Percentiles rank a stretch among this genome's conserved stretches.
Conservation (phyloP, 1,284 basidiomycete species). For the Termitomyces sp. region DNA sequence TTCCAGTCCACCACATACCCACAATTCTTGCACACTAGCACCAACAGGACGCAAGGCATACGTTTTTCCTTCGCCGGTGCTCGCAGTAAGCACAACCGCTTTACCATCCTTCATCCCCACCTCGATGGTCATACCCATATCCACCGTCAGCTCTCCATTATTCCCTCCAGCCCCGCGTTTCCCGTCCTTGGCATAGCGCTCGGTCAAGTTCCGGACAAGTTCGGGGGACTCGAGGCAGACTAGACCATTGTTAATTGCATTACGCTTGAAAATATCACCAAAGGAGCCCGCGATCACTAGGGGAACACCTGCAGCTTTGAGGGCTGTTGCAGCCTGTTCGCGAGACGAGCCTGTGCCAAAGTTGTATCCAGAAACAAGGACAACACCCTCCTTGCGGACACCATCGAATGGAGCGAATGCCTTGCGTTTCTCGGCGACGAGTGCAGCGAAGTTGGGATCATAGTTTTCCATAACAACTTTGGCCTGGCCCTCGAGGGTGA, state of each 20-base stretch:
- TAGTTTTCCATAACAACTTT: conserved; percentile 99
- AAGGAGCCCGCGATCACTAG: conserved; percentile 95
- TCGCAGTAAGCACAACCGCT: conserved; percentile 45
- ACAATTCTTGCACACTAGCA: conserved; percentile 88
- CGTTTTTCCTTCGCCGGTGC: conserved; percentile 45
- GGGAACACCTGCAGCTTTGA: conserved; percentile 91
- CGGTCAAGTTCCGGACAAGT: conserved; percentile 83
- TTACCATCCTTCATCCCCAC: conserved; percentile 70
- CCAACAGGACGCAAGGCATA: conserved; percentile 79
- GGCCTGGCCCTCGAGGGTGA: conserved; percentile 91
- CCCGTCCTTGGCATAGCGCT: conserved; percentile 67
- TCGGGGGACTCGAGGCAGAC: conserved; percentile 93
- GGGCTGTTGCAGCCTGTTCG: conserved; percentile 96
- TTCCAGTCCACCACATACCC: conserved; percentile 78
- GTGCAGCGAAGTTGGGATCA: conserved; percentile 80
- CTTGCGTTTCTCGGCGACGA: conserved; percentile 59
- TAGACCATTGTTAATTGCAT: conserved; percentile 97
- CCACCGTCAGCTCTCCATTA: conserved; percentile 77
- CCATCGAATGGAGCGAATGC: conserved; percentile 22
- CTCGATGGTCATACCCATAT: conserved; percentile 61
- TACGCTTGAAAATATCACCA: conserved; percentile 99
- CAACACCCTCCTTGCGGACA: conserved; percentile 48
- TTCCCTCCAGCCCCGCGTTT: conserved; percentile 72
- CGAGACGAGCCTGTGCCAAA: conserved; percentile 99
- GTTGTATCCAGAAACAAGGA: conserved; percentile 94